Evolutionary conservation across 2,329 filamentous ascomycete genomes (phyloP).

Genomic region (Arthrobotrys megalospora): DNA sequence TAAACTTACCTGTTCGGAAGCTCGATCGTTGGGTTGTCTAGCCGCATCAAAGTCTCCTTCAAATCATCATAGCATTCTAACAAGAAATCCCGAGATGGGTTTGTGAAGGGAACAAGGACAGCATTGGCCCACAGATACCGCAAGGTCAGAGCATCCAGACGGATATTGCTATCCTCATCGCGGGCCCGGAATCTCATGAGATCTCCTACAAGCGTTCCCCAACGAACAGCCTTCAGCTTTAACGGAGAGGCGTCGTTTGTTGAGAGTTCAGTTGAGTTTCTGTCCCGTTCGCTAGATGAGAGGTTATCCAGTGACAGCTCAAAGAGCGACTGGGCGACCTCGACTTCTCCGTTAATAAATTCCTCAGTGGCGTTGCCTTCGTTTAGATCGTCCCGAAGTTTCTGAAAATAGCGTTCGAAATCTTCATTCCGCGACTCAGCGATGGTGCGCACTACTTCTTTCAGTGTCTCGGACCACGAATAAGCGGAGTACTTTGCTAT

Average conservation of each 20-base stretch:
- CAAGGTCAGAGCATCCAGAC: slow-evolving; percentile 62
- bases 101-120: slow-evolving; percentile 67
- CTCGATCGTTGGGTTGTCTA: slow-evolving; percentile 72
- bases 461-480: slow-evolving; percentile 63
- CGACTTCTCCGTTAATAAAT: slow-evolving; percentile 64
- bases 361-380: slow-evolving; percentile 28
- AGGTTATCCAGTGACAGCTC: slow-evolving; percentile 75
- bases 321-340: slow-evolving; percentile 74
- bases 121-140: slow-evolving; percentile 78
- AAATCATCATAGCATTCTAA: slow-evolving; percentile 70
- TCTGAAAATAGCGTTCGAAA: slow-evolving; percentile 62
- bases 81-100: slow-evolving; percentile 63
- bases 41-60: slow-evolving; percentile 71
- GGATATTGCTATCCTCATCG: slow-evolving; percentile 62
- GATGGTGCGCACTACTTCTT: slow-evolving; percentile 62
- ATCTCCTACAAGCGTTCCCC: slow-evolving; percentile 63
- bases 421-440: slow-evolving; percentile 63
- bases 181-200: slow-evolving; percentile 63
- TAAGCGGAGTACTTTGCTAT: slow-evolving; percentile 63
- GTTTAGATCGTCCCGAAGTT: slow-evolving; percentile 59
- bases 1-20: slow-evolving; percentile 68
- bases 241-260: slow-evolving; percentile 50
- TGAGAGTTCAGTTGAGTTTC: slow-evolving; percentile 61
- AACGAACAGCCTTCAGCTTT: slow-evolving; percentile 62
- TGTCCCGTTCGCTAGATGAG: slow-evolving; percentile 62